Base-by-base conservation (phyloP, 2,329 filamentous ascomycete species). In the Rachicladosporium sp. region DNA sequence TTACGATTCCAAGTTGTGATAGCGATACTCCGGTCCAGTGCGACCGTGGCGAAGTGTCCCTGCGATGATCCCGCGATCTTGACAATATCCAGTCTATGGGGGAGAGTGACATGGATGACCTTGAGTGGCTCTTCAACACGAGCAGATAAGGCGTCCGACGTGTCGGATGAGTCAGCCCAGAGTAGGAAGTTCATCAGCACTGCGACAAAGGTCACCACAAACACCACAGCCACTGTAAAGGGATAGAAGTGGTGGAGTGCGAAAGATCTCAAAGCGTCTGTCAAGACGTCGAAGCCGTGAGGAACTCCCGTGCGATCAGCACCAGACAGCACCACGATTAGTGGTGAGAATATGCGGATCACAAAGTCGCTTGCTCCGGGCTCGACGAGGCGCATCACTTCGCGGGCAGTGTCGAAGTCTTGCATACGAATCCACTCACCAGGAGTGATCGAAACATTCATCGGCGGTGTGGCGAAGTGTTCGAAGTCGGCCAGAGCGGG, bases 371-470 rank as follows among this genome's bases (percentile, higher is more conserved):
- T 71, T 1, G 77, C 73, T 40, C 71, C 66, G 5, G 82, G 82
- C 47, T 84, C 86, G 50, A 87, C 72, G 27, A 82, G 73, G n/a
- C 75, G 70, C 55, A 88, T 84, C 10, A 88, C 72, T 52, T 88
- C 83, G 30, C 73, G 73, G 2, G 82, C 82, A 1, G 82, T 86
- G 52, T 84, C 80, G 50, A 86, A 81, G 49, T 88, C 82, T 56
- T 88, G 83, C 41, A 86, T 68, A 19, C 74, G 72, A 36, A 88
- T 66, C 83, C 83, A 89, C 10, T 82, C 80, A 3, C 72, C 76
- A 1, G 80, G 82, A n/a, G 78, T 82, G 44, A 82, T 70, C 2
- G 80, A 81, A 54, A 85, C 81, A 51, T 88, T 79, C 44, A 87
- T 72, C 8, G 77, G 67, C 2, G 76, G 66, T 3, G 71, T 55